Evolutionary conservation across 257 asterid genomes (phyloP), one percentile per base, ranked within the genome.

Genomic region (Penstemon eatonii): DNA sequence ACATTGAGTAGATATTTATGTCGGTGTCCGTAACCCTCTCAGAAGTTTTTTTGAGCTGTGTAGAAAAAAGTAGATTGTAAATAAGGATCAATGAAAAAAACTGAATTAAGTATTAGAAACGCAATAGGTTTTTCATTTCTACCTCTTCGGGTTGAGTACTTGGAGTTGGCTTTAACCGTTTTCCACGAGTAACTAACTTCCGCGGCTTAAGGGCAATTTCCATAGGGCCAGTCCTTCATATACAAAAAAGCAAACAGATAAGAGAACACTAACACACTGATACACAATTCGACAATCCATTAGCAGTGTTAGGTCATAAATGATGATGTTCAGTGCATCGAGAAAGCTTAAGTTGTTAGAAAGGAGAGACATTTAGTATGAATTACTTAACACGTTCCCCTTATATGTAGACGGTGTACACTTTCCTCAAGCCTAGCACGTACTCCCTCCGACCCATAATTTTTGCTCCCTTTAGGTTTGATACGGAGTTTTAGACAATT

Each of bases 151-250:
- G 85, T 45, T 41, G 66, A 42, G 74, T 69, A 7, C 55, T 73
- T 71, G 7, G 40, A 15, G 4, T 9, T 19, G 71, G 5, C 38
- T 45, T 70, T 38, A 75, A 5, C 37, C 75, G 71, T 13, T 53
- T 75, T 63, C 36, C 6, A 59, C 59, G 75, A 60, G 70, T 73
- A 4, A 3, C 13, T 8, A 12, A 0, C 58, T 68, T 80, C 12
- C 80, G 65, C n/a, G 1, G 75, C 78, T 81, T 81, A n/a, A 81
- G 36, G 74, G 61, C 68, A 58, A 15, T 58, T 6, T 63, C 4
- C 85, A 85, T 77, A 5, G 87, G 84, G 51, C 88, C 91, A 46
- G 71, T n/a, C 84, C 91, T 85, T 19, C 45, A 56, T 45, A 59
- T 51, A 59, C 15, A 66, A 40, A 44, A 4, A 54, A 49, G 7